phyloP scores from a whole-genome alignment of 2,329 filamentous ascomycete genomes.

The Aspergillus ibericus region DNA sequence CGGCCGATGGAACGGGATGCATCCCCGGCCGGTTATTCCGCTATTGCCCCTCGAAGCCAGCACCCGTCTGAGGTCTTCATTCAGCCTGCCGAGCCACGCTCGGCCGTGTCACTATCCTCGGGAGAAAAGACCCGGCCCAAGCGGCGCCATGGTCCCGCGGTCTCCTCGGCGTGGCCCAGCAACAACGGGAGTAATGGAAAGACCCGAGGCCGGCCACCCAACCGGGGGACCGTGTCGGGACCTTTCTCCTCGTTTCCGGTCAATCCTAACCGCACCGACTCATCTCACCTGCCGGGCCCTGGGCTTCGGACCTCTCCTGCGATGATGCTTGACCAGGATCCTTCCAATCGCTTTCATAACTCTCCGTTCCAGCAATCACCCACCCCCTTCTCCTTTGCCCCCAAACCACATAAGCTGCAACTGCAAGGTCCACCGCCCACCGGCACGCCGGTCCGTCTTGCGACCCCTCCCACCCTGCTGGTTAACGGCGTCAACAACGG shows the following conservation, averaged over 20 bases:
- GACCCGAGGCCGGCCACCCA: slow-evolving; percentile 75
- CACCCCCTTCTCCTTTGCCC: slow-evolving; percentile 21
- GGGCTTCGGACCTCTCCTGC: slow-evolving; percentile 42
- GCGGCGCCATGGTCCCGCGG: slow-evolving; percentile 76
- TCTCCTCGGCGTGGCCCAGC: slow-evolving; percentile 86
- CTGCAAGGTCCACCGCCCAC: slow-evolving; percentile 44
- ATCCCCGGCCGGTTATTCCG: slow-evolving; percentile 71
- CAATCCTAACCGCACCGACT: slow-evolving; percentile 54
- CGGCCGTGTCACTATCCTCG: slow-evolving; percentile 67
- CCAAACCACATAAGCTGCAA: slow-evolving; percentile 42
- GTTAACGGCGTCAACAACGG: slow-evolving; percentile 38
- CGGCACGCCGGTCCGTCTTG: slow-evolving; percentile 43
- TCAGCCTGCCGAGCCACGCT: slow-evolving; percentile 61
- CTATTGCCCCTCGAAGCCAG: slow-evolving; percentile 61
- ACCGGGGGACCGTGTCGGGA: slow-evolving; percentile 64
- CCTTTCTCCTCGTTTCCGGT: slow-evolving; percentile 70
- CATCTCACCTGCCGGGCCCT: slow-evolving; percentile 46
- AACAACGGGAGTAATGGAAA: slow-evolving; percentile 66
- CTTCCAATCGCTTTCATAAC: slow-evolving; percentile 17
- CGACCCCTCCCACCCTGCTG: slow-evolving; percentile 43
- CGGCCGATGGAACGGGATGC: slow-evolving; percentile 56
- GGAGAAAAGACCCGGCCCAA: slow-evolving; percentile 43
- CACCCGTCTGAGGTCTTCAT: slow-evolving; percentile 35
- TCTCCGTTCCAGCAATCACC: slow-evolving; percentile 29
- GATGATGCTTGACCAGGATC: slow-evolving; percentile 45